Percentiles rank a stretch among this genome's conserved stretches.
These are phyloP conservation scores for Simmondsia chinensis DNA, from an alignment of 148 eudicot genomes.

Conservation along the genomic window DNA sequence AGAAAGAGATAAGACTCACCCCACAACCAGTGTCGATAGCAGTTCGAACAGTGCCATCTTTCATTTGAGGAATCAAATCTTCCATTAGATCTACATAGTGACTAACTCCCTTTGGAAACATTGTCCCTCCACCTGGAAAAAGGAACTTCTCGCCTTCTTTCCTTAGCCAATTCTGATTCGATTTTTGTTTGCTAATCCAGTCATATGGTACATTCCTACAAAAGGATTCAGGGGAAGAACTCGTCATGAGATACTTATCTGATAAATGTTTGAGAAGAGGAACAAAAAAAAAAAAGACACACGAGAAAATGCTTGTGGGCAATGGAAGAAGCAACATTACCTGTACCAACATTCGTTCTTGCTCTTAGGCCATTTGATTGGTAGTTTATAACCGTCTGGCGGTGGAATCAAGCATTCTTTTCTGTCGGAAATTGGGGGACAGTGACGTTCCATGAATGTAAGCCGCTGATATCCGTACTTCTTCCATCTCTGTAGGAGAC, in stretches of 20 bases:
- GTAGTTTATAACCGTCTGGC: constrained; percentile 81
- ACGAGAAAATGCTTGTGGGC: background rate
- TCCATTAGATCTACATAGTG: constrained; percentile 76
- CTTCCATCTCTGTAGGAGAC: constrained; percentile 73
- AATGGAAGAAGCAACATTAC: constrained; percentile 21
- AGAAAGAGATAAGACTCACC: constrained; percentile 69
- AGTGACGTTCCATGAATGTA: constrained; percentile 81
- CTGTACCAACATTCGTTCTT: constrained; percentile 95
- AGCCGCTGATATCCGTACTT: constrained; percentile 66
- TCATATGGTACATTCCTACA: constrained; percentile 91
- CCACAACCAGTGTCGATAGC: constrained; percentile 99
- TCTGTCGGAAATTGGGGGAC: constrained; percentile 74
- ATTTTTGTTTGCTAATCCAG: constrained; percentile 90
- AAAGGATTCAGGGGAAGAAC: constrained; percentile 1
- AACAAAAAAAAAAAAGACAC: too few species aligned
- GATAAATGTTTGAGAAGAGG: too few species aligned
- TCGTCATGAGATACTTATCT: background rate
- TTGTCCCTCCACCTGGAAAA: constrained; percentile 98
- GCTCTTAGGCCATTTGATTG: constrained; percentile 98
- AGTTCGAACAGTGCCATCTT: constrained; percentile 82
- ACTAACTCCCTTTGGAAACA: constrained; percentile 85
- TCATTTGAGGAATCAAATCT: constrained; percentile 75
- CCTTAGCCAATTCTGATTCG: constrained; percentile 85
- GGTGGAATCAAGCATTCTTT: constrained; percentile 91
- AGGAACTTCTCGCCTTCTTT: constrained; percentile 94